These are phyloP conservation scores for Apiotrichum mycotoxinovorans DNA, from an alignment of 1,284 basidiomycete species.

Conservation along the genomic window DNA sequence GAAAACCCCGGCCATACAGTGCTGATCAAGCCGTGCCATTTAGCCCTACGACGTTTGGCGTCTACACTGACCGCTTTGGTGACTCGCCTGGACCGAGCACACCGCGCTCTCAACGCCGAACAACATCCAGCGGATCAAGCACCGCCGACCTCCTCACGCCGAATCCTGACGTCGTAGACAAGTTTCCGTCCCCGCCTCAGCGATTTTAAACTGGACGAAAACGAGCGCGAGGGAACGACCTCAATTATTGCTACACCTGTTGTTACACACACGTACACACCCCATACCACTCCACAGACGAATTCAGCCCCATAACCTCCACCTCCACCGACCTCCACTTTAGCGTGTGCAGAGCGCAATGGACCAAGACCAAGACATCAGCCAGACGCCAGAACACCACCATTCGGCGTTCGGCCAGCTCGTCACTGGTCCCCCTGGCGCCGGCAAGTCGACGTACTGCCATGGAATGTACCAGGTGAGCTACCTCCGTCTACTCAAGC, in stretches of 20 bases:
- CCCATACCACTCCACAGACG: no score
- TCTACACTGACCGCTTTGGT: conserved; percentile 1
- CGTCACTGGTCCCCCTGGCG: conserved; percentile 87
- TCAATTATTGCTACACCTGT: no score
- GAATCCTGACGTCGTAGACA: conserved; percentile 4
- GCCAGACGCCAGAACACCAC: conserved; percentile 13
- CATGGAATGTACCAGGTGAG: conserved; percentile 77
- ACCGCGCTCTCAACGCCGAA: not conserved
- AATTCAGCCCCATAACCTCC: no score
- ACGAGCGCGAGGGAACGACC: no score
- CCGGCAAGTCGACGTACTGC: conserved; percentile 92
- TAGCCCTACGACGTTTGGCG: conserved; percentile 15
- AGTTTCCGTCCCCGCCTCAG: conserved; percentile 2
- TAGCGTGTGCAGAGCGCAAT: no score
- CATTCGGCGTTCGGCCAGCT: conserved; percentile 51
- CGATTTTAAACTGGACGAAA: not conserved
- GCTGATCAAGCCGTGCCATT: conserved; percentile 3
- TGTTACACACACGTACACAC: no score
- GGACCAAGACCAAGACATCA: conserved; percentile 3
- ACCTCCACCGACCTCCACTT: conserved; percentile 6
- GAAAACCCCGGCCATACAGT: conserved; percentile 14
- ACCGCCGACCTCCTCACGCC: conserved; percentile 1
- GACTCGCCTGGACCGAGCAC: not conserved
- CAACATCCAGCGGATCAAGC: conserved; percentile 1
- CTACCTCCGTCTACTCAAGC: not conserved